Conservation (phyloP, 108 stramenopile species). For the Skeletonema menzelii region DNA sequence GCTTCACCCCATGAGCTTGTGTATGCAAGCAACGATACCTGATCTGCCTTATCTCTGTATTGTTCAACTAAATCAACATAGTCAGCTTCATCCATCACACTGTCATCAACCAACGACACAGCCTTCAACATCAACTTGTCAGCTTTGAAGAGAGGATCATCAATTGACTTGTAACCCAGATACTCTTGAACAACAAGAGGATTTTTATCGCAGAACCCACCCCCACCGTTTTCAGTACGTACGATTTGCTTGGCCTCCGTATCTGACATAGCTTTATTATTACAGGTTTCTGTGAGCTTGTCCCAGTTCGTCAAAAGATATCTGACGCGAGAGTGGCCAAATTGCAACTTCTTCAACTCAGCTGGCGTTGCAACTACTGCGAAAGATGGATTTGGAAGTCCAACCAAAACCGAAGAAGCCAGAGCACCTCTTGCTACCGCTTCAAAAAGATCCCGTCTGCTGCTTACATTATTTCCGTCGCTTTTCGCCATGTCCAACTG, state of each 20-base stretch:
- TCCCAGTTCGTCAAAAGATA: constrained; percentile 77
- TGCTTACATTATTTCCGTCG: background rate
- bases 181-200: constrained; percentile 66
- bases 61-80: constrained; percentile 75
- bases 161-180: constrained; percentile 51
- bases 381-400: constrained; percentile 17
- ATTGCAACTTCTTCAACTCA: constrained; percentile 61
- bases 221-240: constrained; percentile 75
- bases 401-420: constrained; percentile 9
- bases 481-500: background rate
- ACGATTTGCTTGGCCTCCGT: constrained; percentile 65
- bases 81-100: constrained; percentile 57
- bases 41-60: constrained; percentile 76
- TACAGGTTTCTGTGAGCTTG: constrained; percentile 59
- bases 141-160: constrained; percentile 74
- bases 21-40: constrained; percentile 57
- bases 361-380: constrained; percentile 40
- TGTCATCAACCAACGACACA: constrained; percentile 57
- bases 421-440: background rate
- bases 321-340: constrained; percentile 65
- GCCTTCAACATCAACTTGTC: constrained; percentile 75
- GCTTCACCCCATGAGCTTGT: constrained; percentile 67
- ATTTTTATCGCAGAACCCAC: constrained; percentile 66
- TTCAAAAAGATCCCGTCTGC: constrained; percentile 16
- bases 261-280: constrained; percentile 57